These are phyloP conservation scores for Biscogniauxia marginata DNA, from an alignment of 2,329 filamentous ascomycete species.

Conservation along the genomic window DNA sequence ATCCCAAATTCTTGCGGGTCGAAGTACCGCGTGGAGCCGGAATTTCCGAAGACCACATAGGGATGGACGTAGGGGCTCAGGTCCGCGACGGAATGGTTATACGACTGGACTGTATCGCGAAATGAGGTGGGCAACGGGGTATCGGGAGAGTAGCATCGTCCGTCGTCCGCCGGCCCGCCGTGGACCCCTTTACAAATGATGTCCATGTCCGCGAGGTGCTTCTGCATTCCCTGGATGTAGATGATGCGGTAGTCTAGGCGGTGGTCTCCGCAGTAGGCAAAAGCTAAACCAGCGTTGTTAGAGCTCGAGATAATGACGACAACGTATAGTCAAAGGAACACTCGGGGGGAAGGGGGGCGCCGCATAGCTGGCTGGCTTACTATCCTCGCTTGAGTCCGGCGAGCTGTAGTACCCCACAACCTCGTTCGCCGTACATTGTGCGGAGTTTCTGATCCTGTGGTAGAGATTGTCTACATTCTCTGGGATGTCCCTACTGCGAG, in stretches of 20 bases:
- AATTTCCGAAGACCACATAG: constrained; percentile 47
- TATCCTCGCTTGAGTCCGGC: neutral
- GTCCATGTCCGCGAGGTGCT: constrained; percentile 53
- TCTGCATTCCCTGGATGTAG: constrained; percentile 45
- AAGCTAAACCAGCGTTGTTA: constrained; percentile 13
- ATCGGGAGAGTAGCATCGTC: constrained; percentile 44
- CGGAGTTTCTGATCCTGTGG: neutral
- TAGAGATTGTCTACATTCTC: neutral
- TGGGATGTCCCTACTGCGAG: neutral
- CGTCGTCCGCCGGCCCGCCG: constrained; percentile 40
- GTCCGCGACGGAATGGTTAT: constrained; percentile 36
- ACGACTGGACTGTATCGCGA: constrained; percentile 36
- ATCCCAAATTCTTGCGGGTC: constrained; percentile 36
- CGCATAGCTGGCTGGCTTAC: neutral
- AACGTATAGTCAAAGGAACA: no score
- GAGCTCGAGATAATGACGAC: no score
- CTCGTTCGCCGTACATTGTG: neutral
- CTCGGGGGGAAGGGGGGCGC: no score
- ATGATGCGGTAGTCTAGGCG: constrained; percentile 40
- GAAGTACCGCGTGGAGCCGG: constrained; percentile 23
- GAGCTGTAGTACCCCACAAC: neutral
- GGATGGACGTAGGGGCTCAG: constrained; percentile 45
- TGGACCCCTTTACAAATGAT: constrained; percentile 57
- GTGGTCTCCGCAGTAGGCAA: constrained; percentile 48
- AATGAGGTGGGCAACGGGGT: constrained; percentile 50